phyloP scores from a whole-genome alignment of 305 asterid genomes.

The Solanum chacoense region DNA sequence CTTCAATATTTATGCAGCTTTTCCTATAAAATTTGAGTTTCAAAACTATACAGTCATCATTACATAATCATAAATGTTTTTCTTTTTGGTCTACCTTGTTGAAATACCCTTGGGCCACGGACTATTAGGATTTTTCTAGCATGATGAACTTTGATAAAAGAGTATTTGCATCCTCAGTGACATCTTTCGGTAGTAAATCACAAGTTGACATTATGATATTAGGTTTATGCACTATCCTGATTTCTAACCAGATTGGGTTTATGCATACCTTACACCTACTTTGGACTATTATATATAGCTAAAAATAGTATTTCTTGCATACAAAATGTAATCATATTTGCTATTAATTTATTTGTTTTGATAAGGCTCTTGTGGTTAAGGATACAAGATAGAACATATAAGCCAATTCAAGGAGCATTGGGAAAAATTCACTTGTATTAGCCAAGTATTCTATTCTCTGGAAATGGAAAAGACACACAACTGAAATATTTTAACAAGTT shows the following conservation, averaged over 20 bases:
- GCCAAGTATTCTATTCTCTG: background rate
- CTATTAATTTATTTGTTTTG: background rate
- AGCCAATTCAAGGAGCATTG: background rate
- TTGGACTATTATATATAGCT: background rate
- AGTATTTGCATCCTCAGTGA: no score
- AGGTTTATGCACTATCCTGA: no score
- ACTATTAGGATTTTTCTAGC: no score
- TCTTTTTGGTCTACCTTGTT: background rate
- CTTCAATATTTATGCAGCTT: conserved; percentile 32
- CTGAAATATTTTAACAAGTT: background rate
- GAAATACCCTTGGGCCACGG: background rate
- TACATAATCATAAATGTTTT: background rate
- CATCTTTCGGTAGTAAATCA: no score
- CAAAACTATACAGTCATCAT: no score
- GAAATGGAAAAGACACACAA: background rate
- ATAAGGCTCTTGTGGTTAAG: conserved; percentile 2
- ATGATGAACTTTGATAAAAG: no score
- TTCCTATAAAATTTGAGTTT: conserved; percentile 37
- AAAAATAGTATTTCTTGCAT: background rate
- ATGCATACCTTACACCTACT: background rate
- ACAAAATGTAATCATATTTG: background rate
- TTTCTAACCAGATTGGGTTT: background rate
- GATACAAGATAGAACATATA: background rate
- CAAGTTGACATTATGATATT: no score
- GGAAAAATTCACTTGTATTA: background rate